phyloP scores from a whole-genome alignment of 2,329 filamentous ascomycete genomes.

The Colletotrichum endophyticum region DNA sequence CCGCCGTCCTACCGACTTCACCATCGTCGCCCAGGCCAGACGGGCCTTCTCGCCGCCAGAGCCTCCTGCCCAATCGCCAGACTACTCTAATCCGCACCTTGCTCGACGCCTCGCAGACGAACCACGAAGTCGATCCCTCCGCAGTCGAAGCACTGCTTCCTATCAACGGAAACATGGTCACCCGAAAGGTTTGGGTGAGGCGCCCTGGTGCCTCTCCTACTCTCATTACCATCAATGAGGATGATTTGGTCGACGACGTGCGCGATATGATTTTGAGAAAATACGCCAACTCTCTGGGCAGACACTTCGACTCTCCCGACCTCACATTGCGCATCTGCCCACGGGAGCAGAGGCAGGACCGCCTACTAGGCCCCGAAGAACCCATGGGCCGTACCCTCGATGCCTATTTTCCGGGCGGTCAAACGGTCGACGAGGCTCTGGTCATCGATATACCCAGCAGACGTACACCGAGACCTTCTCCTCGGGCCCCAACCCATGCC shows the following conservation, averaged over 20 bases:
- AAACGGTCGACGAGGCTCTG: conserved; percentile 86
- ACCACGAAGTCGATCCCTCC: conserved; percentile 43
- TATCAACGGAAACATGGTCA: conserved; percentile 59
- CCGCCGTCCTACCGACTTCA: conserved; percentile 13
- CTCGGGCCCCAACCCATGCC: conserved; percentile 56
- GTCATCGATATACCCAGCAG: conserved; percentile 84
- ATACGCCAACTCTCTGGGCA: conserved; percentile 91
- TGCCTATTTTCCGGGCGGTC: conserved; percentile 83
- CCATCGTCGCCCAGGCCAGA: conserved; percentile 23
- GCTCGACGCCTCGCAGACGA: conserved; percentile 47
- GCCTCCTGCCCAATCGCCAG: conserved; percentile 49
- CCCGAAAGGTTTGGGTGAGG: conserved; percentile 94
- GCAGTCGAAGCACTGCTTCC: conserved; percentile 38
- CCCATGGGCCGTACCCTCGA: conserved; percentile 80
- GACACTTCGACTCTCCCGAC: conserved; percentile 89
- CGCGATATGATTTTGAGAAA: conserved; percentile 91
- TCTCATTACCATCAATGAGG: conserved; percentile 81
- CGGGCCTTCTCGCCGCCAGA: conserved; percentile 43
- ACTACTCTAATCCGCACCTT: conserved; percentile 56
- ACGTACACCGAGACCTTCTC: conserved; percentile 81
- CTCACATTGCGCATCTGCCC: conserved; percentile 78
- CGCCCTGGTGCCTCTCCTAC: conserved; percentile 86
- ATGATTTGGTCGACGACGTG: conserved; percentile 93
- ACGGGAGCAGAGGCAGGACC: conserved; percentile 70
- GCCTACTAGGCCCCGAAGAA: conserved; percentile 84